These are phyloP conservation scores for Urostyla sp. DNA, from an alignment of 73 alveolate species.

Conservation along the genomic window DNA sequence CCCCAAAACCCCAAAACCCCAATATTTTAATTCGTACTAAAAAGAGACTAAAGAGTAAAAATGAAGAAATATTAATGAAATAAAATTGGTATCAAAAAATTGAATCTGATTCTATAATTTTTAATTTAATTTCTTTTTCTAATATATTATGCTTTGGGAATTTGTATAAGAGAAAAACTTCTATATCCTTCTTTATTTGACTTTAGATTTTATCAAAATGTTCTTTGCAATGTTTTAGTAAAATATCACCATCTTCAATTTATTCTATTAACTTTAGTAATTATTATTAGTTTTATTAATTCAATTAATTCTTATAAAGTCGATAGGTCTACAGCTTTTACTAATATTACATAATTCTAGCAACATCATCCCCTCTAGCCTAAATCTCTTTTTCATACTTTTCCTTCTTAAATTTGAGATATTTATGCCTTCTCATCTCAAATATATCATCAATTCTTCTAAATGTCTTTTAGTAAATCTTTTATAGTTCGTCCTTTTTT, in stretches of 20 bases:
- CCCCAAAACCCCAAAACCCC: no score
- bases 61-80: no score
- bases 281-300: slow-evolving; percentile 17
- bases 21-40: no score
- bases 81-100: no score
- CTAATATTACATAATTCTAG: not conserved
- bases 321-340: slow-evolving; percentile 14
- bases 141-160: no score
- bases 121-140: no score
- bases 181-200: slow-evolving; percentile 2
- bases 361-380: not conserved
- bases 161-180: no score
- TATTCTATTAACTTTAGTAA: slow-evolving; percentile 16
- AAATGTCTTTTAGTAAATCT: slow-evolving; percentile 9
- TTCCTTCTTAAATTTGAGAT: not conserved
- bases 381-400: slow-evolving; percentile 9
- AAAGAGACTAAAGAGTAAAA: no score
- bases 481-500: not conserved
- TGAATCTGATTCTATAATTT: no score
- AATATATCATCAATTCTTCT: slow-evolving; percentile 21
- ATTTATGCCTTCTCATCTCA: slow-evolving; percentile 20
- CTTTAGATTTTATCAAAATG: slow-evolving; percentile 11
- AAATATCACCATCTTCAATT: slow-evolving; percentile 12
- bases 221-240: not conserved
- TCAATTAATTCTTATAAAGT: slow-evolving; percentile 17